Evolutionary conservation across 495 filamentous ascomycete genomes (phyloP).

Genomic region (Daldinia vernicosa): DNA sequence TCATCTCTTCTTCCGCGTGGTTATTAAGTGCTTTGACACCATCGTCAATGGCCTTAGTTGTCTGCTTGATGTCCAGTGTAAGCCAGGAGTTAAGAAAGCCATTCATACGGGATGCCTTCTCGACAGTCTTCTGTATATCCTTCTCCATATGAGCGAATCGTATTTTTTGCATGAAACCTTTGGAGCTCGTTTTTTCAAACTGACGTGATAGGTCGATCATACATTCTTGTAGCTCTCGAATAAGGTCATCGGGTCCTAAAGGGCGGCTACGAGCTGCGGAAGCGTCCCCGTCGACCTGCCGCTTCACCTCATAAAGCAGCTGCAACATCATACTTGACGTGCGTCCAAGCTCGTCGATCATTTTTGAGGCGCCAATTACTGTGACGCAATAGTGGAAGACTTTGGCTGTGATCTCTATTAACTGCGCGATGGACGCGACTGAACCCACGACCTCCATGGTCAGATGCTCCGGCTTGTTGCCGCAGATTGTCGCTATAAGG

Average conservation of each 20-base stretch:
- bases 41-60: slow-evolving; percentile 26
- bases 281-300: slow-evolving; percentile 9
- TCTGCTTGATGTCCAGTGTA: slow-evolving; percentile 32
- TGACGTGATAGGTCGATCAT: slow-evolving; percentile 21
- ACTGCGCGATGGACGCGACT: slow-evolving; percentile 34
- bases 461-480: neutral
- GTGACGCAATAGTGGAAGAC: slow-evolving; percentile 29
- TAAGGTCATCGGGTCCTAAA: slow-evolving; percentile 23
- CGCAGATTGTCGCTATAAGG: neutral
- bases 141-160: slow-evolving; percentile 34
- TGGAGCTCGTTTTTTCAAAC: slow-evolving; percentile 29
- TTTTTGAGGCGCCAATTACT: slow-evolving; percentile 27
- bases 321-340: slow-evolving; percentile 33
- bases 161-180: slow-evolving; percentile 20
- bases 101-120: slow-evolving; percentile 33
- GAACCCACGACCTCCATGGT: slow-evolving; percentile 35
- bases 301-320: slow-evolving; percentile 31
- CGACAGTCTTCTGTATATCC: slow-evolving; percentile 34
- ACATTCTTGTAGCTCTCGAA: slow-evolving; percentile 21
- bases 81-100: slow-evolving; percentile 34
- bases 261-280: slow-evolving; percentile 1
- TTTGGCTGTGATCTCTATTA: slow-evolving; percentile 32
- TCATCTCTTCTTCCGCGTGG: slow-evolving; percentile 20
- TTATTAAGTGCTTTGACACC: slow-evolving; percentile 29
- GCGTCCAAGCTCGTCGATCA: slow-evolving; percentile 34